Evolutionary conservation across 2,329 filamentous ascomycete species (phyloP), one percentile per base, ranked within the genome.

Genomic region (Fusarium algeriense): DNA sequence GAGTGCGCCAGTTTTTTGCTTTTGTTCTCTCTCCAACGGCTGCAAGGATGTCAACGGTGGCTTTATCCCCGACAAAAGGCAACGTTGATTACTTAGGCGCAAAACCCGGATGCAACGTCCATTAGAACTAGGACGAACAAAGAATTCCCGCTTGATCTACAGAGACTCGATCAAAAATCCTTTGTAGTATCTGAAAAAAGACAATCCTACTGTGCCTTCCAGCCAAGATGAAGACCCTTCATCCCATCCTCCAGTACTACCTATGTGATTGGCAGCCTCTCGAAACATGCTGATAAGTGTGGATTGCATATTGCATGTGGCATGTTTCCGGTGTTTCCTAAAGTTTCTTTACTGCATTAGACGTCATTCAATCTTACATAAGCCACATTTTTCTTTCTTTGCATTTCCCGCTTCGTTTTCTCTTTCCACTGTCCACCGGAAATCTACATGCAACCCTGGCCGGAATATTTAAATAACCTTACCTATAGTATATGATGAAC

Each of bases 91-190:
- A 57, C 46, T 49, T 63, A 37, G 34, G 73, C 26, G 57, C 53
- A 53, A 60, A 56, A 46, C 45, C 38, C 57, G 34, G 43, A 38
- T 55, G 64, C 40, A 67, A 62, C 55, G 43, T 44, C 13, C 45
- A 58, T 40, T 48, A 59, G 38, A 69, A 52, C 34, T 12, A 30
- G 23, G 32, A 17, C 38, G 32, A 49, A 37, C 26, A 57, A 52
- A 68, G 34, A 35, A 55, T 60, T 68, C 48, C 44, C 49, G n/a
- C 45, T 59, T 62, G 60, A 71, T 70, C 69, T 56, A 45, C 69
- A 37, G 50, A 56, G 40, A 45, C 53, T 57, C 56, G 69, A 73
- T 71, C 65, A 43, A 60, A 30, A 44, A 48, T 14, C 30, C 30
- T 15, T 38, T 11, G 46, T 38, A 43, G 45, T 52, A 49, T 40